Base-by-base conservation (phyloP, 768 basidiomycete species). In the Tremella mesenterica region DNA sequence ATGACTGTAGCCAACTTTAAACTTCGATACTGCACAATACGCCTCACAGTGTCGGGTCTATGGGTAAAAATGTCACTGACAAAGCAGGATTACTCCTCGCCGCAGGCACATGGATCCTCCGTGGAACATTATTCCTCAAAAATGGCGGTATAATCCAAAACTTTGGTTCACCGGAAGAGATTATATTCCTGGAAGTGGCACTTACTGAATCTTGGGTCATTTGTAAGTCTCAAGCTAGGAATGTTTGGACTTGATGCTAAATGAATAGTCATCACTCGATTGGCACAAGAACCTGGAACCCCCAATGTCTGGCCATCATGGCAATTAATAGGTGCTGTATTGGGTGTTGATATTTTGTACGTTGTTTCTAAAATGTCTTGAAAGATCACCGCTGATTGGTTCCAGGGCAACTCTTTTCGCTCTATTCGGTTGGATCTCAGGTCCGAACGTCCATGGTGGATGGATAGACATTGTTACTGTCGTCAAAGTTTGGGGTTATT, bases 141-240 rank as follows among this genome's bases (percentile, higher is more conserved):
- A 54, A 60, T 14, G 76, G 76, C 28, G 78, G 78, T 43, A 75
- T 78, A 55, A 72, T 78, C 26, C 75, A 78, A 62, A 78, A 79
- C 57, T 79, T 60, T 51, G 77, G 77, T 14, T 72, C 57, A 50
- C 67, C 76, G n/a, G 78, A 78, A 59, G 77, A 77, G 52, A 71
- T 78, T 33, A 56, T 79, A 27, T 79, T 78, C 72, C 67, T 79
- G 20, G 75, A 79, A 56, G 78, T 79, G 8, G 76, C 78, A 1
- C 65, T 79, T 18, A 79, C 78, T 1, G 78, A 79, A 65, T 74
- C 74, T 28, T 77, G 76, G 76, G 52, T 75, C n/a, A 73, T 74
- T 43, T 73, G 64, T 73, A 58, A 63, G 70, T 59, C 18, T 16
- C 60, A n/a, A n/a, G n/a, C n/a, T n/a, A n/a, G n/a, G n/a, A n/a